Evolutionary conservation across 2,329 filamentous ascomycete genomes (phyloP).

Genomic region (Pseudopyrenochaeta lycopersici): DNA sequence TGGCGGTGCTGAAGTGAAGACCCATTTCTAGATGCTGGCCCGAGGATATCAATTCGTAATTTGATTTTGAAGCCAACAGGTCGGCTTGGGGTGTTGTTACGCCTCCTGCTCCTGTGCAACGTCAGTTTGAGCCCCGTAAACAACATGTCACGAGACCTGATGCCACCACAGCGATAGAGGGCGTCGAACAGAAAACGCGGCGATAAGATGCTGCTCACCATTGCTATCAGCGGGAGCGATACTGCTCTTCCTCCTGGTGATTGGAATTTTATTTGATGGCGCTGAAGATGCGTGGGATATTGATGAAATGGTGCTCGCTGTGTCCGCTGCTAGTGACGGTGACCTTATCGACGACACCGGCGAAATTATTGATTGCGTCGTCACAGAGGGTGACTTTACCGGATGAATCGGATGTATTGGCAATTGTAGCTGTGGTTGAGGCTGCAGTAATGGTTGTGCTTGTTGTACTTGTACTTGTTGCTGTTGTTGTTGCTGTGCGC

Average conservation of each 20-base stretch:
- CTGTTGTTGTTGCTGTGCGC: constrained; percentile 29
- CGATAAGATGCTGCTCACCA: constrained; percentile 15
- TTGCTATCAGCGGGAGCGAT: constrained; percentile 33
- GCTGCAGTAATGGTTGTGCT: constrained; percentile 6
- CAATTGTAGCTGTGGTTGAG: constrained; percentile 11
- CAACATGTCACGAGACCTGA: constrained; percentile 10
- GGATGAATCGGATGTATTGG: constrained; percentile 27
- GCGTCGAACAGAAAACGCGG: not conserved
- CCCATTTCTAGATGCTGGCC: constrained; percentile 44
- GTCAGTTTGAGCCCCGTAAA: constrained; percentile 2
- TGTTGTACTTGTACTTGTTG: constrained; percentile 12
- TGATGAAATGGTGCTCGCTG: constrained; percentile 34
- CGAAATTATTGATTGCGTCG: constrained; percentile 15
- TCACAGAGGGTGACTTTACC: constrained; percentile 21
- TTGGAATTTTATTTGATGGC: constrained; percentile 34
- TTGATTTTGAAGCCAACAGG: constrained; percentile 38
- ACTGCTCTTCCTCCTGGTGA: constrained; percentile 29
- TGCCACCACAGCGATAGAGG: not conserved
- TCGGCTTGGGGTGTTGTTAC: constrained; percentile 39
- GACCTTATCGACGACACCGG: constrained; percentile 26
- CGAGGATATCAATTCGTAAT: constrained; percentile 41
- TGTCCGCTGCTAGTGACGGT: constrained; percentile 29
- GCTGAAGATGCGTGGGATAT: constrained; percentile 34
- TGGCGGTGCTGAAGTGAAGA: constrained; percentile 42
- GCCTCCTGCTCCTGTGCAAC: constrained; percentile 26